Evolutionary conservation across 139 green algal species (phyloP).

Genomic region (Chlorokybus atmophyticus): DNA sequence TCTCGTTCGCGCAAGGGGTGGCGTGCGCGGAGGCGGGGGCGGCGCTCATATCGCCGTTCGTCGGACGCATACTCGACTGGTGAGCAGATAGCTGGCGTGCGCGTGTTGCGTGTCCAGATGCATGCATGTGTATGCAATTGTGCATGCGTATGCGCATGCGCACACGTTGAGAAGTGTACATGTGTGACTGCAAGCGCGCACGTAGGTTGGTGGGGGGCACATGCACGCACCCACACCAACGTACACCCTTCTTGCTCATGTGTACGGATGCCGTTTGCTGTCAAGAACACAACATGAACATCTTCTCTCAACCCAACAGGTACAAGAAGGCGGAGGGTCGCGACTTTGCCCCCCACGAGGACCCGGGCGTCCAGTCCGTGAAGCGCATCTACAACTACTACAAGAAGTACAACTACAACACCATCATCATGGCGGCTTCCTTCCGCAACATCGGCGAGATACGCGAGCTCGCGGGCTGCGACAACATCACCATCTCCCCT

Average conservation of each 20-base stretch:
- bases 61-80: conserved; percentile 86
- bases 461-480: conserved; percentile 31
- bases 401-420: conserved; percentile 57
- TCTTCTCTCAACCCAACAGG: too few relatives aligned
- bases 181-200: too few relatives aligned
- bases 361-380: conserved; percentile 4
- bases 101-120: too few relatives aligned
- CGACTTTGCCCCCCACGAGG: neutral
- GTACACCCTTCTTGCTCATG: too few relatives aligned
- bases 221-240: too few relatives aligned
- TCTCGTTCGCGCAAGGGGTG: conserved; percentile 66
- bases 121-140: too few relatives aligned
- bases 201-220: too few relatives aligned
- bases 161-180: too few relatives aligned
- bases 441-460: conserved; percentile 60
- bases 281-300: too few relatives aligned
- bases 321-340: neutral
- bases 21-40: conserved; percentile 69
- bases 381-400: conserved; percentile 45
- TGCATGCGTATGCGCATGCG: too few relatives aligned
- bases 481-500: conserved; percentile 83
- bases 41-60: conserved; percentile 73
- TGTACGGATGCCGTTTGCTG: conserved; percentile 3
- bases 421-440: conserved; percentile 76
- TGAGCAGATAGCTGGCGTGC: too few relatives aligned